Evolutionary conservation across 441 rosid species (phyloP).

Genomic region (Daphne laureola): DNA sequence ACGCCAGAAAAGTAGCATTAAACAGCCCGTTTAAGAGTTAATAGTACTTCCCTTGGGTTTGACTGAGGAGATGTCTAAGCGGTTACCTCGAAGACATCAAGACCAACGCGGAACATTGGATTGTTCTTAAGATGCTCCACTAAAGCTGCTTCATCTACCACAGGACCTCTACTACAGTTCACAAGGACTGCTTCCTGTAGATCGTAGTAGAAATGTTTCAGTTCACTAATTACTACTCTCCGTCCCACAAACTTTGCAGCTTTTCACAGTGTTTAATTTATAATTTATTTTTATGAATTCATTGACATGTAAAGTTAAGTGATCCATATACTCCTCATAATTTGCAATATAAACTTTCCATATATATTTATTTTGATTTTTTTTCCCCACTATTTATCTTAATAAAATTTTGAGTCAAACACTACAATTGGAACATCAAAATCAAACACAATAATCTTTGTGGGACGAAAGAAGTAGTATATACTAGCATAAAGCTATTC

Average conservation of each 20-base stretch:
- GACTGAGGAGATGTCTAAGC: conserved; percentile 2
- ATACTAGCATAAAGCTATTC: not conserved
- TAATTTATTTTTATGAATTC: no score
- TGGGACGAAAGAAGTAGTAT: no score
- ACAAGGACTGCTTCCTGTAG: conserved; percentile 83
- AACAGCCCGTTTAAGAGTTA: not conserved
- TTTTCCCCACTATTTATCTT: no score
- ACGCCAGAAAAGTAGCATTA: conserved; percentile 8
- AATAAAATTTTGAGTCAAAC: no score
- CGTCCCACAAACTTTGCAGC: no score
- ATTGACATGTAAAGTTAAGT: no score
- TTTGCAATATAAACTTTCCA: no score
- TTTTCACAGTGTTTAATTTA: no score
- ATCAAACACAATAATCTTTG: no score
- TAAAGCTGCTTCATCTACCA: conserved; percentile 83
- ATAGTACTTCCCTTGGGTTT: not conserved
- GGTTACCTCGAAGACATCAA: conserved; percentile 87
- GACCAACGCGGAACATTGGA: conserved; percentile 94
- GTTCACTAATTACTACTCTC: conserved; percentile 4
- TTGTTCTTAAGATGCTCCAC: conserved; percentile 78
- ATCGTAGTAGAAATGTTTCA: conserved; percentile 7
- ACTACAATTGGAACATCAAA: no score
- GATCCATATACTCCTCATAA: no score
- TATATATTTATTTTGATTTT: no score
- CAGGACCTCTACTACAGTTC: conserved; percentile 92